These are phyloP conservation scores for Shiraia bambusicola DNA, from an alignment of 2,329 filamentous ascomycete genomes.

Conservation along the genomic window DNA sequence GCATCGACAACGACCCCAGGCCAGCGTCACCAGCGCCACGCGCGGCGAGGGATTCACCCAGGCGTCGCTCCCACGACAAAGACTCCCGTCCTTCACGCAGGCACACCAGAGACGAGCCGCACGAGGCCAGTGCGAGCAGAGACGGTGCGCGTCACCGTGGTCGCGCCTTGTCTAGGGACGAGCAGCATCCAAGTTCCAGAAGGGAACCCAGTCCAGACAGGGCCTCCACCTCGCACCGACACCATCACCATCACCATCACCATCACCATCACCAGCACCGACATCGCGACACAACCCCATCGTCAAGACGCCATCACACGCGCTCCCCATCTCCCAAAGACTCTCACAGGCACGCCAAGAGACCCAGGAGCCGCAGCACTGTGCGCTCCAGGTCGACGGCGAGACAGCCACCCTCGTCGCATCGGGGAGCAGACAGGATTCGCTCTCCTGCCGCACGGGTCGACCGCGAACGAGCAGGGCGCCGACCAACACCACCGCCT, in stretches of 20 bases:
- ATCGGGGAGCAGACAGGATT: conserved; percentile 30
- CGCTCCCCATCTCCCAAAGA: conserved; percentile 40
- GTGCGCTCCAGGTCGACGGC: conserved; percentile 39
- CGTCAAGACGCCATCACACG: conserved; percentile 43
- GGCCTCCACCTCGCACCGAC: conserved; percentile 36
- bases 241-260: conserved; percentile 37
- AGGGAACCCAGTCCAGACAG: conserved; percentile 42
- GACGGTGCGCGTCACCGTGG: conserved; percentile 38
- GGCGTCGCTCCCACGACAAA: conserved; percentile 31
- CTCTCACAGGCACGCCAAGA: conserved; percentile 37
- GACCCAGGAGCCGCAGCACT: conserved; percentile 38
- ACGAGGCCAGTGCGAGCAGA: conserved; percentile 36
- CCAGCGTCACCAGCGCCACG: conserved; percentile 41
- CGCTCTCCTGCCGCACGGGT: conserved; percentile 35
- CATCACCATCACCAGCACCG: conserved; percentile 31
- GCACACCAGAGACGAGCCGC: conserved; percentile 32
- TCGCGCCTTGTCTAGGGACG: conserved; percentile 35
- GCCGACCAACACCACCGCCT: conserved; percentile 33
- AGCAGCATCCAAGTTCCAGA: conserved; percentile 39
- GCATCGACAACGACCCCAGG: conserved; percentile 28
- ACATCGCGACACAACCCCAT: conserved; percentile 41
- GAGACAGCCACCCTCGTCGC: conserved; percentile 34
- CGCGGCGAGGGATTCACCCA: conserved; percentile 37
- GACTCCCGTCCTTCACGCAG: conserved; percentile 29
- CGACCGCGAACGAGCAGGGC: conserved; percentile 35